Evolutionary conservation across 1,284 basidiomycete genomes (phyloP), one percentile per base, ranked within the genome.

Genomic region (Rhodotorula sp.): DNA sequence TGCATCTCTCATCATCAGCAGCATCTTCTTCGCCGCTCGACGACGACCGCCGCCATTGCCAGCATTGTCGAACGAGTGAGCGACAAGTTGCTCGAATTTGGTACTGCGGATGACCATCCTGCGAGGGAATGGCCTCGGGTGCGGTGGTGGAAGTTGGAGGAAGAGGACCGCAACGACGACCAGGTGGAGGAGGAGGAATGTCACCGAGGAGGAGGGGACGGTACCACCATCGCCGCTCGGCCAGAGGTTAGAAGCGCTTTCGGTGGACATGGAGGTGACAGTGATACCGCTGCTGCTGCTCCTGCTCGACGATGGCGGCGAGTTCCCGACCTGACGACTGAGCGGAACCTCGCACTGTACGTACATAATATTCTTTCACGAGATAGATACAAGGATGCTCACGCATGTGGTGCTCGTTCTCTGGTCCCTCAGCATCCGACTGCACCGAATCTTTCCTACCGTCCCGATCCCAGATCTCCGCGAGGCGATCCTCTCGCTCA

Each of bases 1-100:
- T 85, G 84, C 74, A 34, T 71, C 15, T 1, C 49, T 0, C 62
- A 68, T 39, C 26, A 56, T 26, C 8, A 18, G 3, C 10, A 14
- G 26, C 54, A 12, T 43, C 39, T 10, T 43, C 39, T 14, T 43
- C 39, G 39, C 34, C 34, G 34, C 34, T 43, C 39, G 39, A 29
- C 52, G 52, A 51, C 20, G 20, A 23, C 20, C 7, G n/a, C 8
- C 21, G 51, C 3, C 18, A 21, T 8, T 21, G 46, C 31, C 16
- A 15, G 23, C 52, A 7, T 70, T 6, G 57, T 70, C 29, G 39
- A 47, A 15, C 64, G n/a, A 5, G 65, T 70, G 4, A 26, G 10
- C 23, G 14, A 60, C 59, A 70, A 70, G 57, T 39, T 70, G 26
- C n/a, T 70, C 18, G 65, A 57, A 7, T 26, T 20, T 5, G 39